Evolutionary conservation across 331 rosid species (phyloP).

Genomic region (Quercus phellos): DNA sequence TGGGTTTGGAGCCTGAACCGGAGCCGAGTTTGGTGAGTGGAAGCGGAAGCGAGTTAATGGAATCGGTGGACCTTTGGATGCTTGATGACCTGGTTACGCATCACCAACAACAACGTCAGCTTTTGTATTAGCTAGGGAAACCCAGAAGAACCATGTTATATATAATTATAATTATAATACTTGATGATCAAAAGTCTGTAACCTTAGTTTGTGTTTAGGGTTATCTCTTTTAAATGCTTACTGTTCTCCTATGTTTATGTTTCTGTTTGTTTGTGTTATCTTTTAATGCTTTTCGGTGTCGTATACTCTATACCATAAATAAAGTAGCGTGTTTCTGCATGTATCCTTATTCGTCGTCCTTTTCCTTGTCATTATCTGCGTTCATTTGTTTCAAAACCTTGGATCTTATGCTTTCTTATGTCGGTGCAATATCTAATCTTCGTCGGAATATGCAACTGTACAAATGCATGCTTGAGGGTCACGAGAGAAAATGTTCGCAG

Average conservation of each 20-base stretch:
- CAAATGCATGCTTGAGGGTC: too few relatives aligned
- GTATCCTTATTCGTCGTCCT: background rate
- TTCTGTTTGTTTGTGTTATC: too few relatives aligned
- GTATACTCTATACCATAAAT: background rate
- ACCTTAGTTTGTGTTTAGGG: background rate
- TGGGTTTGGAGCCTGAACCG: conserved; percentile 44
- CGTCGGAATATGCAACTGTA: too few relatives aligned
- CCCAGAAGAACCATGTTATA: too few relatives aligned
- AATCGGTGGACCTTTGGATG: conserved; percentile 45
- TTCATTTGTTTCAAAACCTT: background rate
- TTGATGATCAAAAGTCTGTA: background rate
- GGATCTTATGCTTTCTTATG: conserved; percentile 7
- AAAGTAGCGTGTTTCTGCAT: background rate
- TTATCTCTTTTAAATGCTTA: background rate
- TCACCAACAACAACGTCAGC: conserved; percentile 21
- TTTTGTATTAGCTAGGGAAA: conserved; percentile 20
- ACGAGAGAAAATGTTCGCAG: too few relatives aligned
- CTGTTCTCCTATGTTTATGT: background rate
- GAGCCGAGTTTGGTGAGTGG: conserved; percentile 4
- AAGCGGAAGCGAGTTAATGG: conserved; percentile 4
- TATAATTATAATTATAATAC: too few relatives aligned
- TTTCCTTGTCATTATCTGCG: background rate
- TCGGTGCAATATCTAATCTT: conserved; percentile 30
- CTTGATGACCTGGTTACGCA: conserved; percentile 46
- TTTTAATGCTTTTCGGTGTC: background rate